A percentile compares a stretch with the other conserved stretches of the same genome.
These are phyloP conservation scores for Candida methanosorbosa DNA, from an alignment of 805 yeast genomes.

Conservation along the genomic window DNA sequence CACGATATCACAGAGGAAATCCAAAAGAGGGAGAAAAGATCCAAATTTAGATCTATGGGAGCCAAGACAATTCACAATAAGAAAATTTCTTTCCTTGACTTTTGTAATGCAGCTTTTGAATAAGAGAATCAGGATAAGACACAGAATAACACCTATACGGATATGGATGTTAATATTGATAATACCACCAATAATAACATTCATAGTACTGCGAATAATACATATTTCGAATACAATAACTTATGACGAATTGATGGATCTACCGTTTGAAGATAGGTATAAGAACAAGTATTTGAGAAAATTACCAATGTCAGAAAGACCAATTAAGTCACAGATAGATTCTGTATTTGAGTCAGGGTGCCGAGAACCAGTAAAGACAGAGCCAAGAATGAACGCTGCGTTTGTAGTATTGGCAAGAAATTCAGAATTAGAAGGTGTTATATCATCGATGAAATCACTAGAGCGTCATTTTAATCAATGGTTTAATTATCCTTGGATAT, in stretches of 20 bases:
- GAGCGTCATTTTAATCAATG: conserved; percentile 91
- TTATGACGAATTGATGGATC: conserved; percentile 2
- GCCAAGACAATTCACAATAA: background rate
- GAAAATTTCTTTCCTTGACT: background rate
- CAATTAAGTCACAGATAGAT: conserved; percentile 16
- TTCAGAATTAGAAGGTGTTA: conserved; percentile 68
- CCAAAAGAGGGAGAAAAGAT: no score
- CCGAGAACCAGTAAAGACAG: conserved; percentile 15
- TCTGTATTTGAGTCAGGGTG: conserved; percentile 26
- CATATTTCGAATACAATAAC: conserved; percentile 1
- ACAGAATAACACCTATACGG: conserved; percentile 5
- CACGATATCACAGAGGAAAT: no score
- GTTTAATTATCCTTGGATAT: conserved; percentile 90
- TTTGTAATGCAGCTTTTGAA: conserved; percentile 4
- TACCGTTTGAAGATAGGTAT: conserved; percentile 13
- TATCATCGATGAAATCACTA: conserved; percentile 60
- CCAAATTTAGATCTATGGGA: no score
- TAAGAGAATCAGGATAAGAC: conserved; percentile 8
- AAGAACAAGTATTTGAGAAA: conserved; percentile 4
- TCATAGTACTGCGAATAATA: background rate
- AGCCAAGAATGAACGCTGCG: conserved; percentile 66
- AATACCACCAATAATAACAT: background rate
- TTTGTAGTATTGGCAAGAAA: conserved; percentile 80
- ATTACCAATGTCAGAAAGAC: conserved; percentile 19
- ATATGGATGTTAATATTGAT: conserved; percentile 9